These are phyloP conservation scores for Coriaria nepalensis DNA, from an alignment of 306 rosid species.

Conservation along the genomic window DNA sequence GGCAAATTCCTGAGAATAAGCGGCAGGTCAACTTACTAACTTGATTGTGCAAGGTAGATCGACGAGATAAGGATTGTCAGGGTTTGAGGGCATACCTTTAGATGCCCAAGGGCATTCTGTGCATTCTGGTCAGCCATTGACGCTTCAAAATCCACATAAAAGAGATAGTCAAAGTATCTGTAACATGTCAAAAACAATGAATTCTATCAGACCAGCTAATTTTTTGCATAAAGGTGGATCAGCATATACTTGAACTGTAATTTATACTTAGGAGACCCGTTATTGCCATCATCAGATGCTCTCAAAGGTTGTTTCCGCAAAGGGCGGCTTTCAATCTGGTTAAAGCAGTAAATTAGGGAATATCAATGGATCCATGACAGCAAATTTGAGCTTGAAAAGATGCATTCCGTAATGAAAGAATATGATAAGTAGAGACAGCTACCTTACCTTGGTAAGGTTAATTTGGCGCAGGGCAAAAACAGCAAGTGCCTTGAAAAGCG, in stretches of 20 bases:
- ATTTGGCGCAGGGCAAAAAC: constrained; percentile 88
- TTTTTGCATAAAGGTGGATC: too few relatives aligned
- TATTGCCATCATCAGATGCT: constrained; percentile 45
- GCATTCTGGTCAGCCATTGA: constrained; percentile 93
- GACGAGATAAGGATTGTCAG: constrained; percentile 6
- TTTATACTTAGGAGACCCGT: constrained; percentile 44
- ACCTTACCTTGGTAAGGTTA: constrained; percentile 89
- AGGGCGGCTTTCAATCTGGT: constrained; percentile 95
- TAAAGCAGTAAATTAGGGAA: constrained; percentile 17
- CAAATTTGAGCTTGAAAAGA: constrained; percentile 9
- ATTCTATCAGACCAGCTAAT: background rate
- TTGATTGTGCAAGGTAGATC: constrained; percentile 6
- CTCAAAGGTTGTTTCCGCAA: constrained; percentile 65
- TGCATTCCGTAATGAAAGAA: constrained; percentile 1
- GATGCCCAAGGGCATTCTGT: constrained; percentile 77
- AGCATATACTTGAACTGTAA: too few relatives aligned
- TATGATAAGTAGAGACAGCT: constrained; percentile 4
- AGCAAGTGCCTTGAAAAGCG: constrained; percentile 95
- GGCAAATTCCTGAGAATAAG: constrained; percentile 58
- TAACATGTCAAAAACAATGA: constrained; percentile 15
- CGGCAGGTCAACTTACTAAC: constrained; percentile 9
- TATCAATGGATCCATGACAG: constrained; percentile 5
- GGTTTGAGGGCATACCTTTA: constrained; percentile 35
- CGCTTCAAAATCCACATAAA: constrained; percentile 91
- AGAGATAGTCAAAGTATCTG: constrained; percentile 85